Base-by-base conservation (phyloP, 805 yeast species). In the Starmerella khaoyaiensis region DNA sequence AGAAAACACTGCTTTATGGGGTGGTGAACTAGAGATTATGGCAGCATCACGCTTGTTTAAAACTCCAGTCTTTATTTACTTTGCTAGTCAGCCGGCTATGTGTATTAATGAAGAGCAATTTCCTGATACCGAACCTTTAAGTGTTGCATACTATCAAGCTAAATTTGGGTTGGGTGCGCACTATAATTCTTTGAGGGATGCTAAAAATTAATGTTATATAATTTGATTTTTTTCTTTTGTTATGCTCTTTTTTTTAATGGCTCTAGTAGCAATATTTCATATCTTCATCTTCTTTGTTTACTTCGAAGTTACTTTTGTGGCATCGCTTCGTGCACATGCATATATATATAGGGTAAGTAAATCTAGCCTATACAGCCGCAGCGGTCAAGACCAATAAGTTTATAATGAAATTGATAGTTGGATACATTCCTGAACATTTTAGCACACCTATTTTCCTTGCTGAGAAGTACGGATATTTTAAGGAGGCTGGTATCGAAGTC, bases 81-180 rank as follows among this genome's bases (percentile, higher is more conserved):
- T 79, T 65, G 79, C 83, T 32, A 93, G 93, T 0, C 69, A 82
- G 28, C 69, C 84, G 4, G 67, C 77, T 2, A 63, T 78, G 47
- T 56, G 50, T 25, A 71, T 81, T 39, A 79, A 81, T 49, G 82
- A 72, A 45, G 65, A 62, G 0, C 14, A 26, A 20, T 78, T 71
- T 1, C n/a, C 43, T 4, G 48, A 56, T 2, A 47, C 51, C 3
- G 71, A 72, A 3, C 74, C 65, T 48, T 60, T 87, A 48, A 72
- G 71, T 45, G 53, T 87, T 40, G 94, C 82, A 0, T 87, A 76
- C 54, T 87, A 81, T 57, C 79, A 76, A 56, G 90, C 84, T 54
- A 71, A 74, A 12, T 87, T 73, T 56, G 90, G 95, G 0, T 67
- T 87, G 18, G 98, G 98, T 20, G 97, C 86, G 60, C 98, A 87